Conservation (phyloP, 2,329 filamentous ascomycete species). For the Fusarium sp. region DNA sequence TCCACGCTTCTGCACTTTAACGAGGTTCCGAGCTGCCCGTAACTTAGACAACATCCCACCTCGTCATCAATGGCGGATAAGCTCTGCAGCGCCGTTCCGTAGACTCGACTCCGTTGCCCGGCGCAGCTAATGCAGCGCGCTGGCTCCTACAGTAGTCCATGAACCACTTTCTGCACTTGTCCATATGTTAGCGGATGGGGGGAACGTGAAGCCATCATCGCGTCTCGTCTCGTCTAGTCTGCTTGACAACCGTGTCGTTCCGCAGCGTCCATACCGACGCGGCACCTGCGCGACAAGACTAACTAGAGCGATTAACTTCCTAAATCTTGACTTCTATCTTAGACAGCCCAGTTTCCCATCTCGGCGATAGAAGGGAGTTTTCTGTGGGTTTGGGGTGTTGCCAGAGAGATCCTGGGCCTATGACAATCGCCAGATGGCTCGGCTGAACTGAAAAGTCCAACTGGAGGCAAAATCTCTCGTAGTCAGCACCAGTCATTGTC, state of each 20-base stretch:
- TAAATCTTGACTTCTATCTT: conserved; percentile 16
- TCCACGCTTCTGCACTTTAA: conserved; percentile 46
- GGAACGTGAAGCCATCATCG: conserved; percentile 41
- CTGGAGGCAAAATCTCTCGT: background rate
- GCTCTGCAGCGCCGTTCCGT: conserved; percentile 28
- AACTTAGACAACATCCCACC: conserved; percentile 45
- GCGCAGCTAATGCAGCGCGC: conserved; percentile 39
- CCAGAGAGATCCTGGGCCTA: conserved; percentile 27
- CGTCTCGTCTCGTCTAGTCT: conserved; percentile 40
- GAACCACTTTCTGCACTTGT: conserved; percentile 34
- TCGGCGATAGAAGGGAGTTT: conserved; percentile 27
- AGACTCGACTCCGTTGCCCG: conserved; percentile 24
- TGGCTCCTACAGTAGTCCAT: conserved; percentile 9
- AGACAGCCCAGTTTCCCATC: conserved; percentile 31
- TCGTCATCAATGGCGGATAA: conserved; percentile 38
- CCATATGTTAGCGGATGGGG: conserved; percentile 5
- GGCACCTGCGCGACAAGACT: conserved; percentile 33
- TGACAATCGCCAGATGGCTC: conserved; percentile 18
- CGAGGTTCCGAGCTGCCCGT: conserved; percentile 41
- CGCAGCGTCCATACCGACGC: conserved; percentile 38
- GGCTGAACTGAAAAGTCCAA: conserved; percentile 16
- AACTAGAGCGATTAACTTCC: conserved; percentile 7
- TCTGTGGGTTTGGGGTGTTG: conserved; percentile 33
- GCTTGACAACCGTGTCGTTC: conserved; percentile 41
- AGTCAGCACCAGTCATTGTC: conserved; percentile 29